Conservation (phyloP, 768 basidiomycete species). For the Pleurotus pulmonarius region DNA sequence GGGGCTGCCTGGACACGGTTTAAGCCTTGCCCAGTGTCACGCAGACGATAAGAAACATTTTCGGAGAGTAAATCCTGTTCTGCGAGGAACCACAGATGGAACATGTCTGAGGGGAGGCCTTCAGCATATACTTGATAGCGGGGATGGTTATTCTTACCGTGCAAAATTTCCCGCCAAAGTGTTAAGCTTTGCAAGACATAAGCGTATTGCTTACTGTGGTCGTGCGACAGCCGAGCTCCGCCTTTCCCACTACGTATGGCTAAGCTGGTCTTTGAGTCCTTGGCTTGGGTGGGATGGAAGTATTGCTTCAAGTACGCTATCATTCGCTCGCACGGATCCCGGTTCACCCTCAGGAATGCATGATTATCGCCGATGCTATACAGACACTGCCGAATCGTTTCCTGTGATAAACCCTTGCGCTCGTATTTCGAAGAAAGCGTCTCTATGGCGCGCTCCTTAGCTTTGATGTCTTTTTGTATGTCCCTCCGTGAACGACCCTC, state of each 20-base stretch:
- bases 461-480: constrained; percentile 81
- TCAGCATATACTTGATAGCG: constrained; percentile 6
- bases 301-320: constrained; percentile 70
- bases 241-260: constrained; percentile 80
- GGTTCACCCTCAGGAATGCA: constrained; percentile 81
- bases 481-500: constrained; percentile 71
- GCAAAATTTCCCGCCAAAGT: constrained; percentile 81
- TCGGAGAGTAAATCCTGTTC: constrained; percentile 83
- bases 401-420: constrained; percentile 54
- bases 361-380: constrained; percentile 91
- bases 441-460: constrained; percentile 84
- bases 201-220: constrained; percentile 81
- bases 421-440: constrained; percentile 62
- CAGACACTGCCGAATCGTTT: constrained; percentile 70
- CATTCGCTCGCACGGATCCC: constrained; percentile 87
- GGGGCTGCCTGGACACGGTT: constrained; percentile 86
- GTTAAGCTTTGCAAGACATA: constrained; percentile 86
- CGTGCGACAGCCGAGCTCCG: constrained; percentile 79
- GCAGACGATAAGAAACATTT: constrained; percentile 68
- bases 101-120: constrained; percentile 59
- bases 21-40: constrained; percentile 88
- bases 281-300: constrained; percentile 71
- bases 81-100: constrained; percentile 78
- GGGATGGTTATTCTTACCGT: constrained; percentile 46
- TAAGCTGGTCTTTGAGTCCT: constrained; percentile 61